Evolutionary conservation across 805 yeast species (phyloP).

Genomic region (Kodamaea fukazawae): DNA sequence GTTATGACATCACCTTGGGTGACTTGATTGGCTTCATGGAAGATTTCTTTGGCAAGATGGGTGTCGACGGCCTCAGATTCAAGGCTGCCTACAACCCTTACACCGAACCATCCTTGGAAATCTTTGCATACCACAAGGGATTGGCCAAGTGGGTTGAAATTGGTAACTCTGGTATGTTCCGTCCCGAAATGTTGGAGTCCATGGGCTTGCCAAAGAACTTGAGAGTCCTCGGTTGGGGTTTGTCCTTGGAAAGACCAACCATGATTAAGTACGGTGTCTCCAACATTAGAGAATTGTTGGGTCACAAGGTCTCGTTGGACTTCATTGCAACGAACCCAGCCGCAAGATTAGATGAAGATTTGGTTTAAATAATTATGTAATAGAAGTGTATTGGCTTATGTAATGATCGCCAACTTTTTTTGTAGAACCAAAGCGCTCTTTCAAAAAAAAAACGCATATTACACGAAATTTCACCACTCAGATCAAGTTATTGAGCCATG

Average conservation of each 20-base stretch:
- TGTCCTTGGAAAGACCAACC: conserved; percentile 96
- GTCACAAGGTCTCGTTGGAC: conserved; percentile 93
- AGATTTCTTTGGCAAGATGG: conserved; percentile 94
- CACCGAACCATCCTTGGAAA: conserved; percentile 98
- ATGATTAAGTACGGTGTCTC: conserved; percentile 97
- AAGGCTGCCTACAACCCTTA: conserved; percentile 99
- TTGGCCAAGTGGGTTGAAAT: conserved; percentile 97
- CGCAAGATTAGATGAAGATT: conserved; percentile 78
- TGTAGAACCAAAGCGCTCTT: not conserved
- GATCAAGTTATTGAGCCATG: too few species aligned
- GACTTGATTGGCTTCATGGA: conserved; percentile 98
- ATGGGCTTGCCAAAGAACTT: conserved; percentile 96
- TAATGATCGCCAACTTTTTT: not conserved
- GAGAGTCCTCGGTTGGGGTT: conserved; percentile 96
- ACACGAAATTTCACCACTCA: too few species aligned
- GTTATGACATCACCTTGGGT: conserved; percentile 90
- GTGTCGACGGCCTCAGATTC: conserved; percentile 91
- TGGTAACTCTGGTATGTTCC: conserved; percentile 99
- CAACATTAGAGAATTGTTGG: conserved; percentile 93
- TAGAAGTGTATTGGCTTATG: conserved; percentile 2
- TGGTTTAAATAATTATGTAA: conserved; percentile 23
- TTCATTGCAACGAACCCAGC: conserved; percentile 96
- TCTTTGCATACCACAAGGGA: conserved; percentile 94
- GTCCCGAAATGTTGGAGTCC: conserved; percentile 98
- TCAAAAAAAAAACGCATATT: not conserved